Conservation (phyloP, 2,329 filamentous ascomycete genomes). For the Elsinoe australis region DNA sequence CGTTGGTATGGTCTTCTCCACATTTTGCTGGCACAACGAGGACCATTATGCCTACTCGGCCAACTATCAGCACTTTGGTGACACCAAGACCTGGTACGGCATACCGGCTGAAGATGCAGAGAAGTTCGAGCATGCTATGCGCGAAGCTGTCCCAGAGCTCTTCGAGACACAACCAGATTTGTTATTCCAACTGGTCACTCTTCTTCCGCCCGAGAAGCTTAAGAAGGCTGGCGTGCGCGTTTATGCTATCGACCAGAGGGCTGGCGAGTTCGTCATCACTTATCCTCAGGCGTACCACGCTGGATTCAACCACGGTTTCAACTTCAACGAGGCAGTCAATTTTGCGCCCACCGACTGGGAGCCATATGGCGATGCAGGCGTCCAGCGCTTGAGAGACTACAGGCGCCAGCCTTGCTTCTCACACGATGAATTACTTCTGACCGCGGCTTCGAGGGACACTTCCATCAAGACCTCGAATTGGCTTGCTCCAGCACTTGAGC, state of each 20-base stretch:
- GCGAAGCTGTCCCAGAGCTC: conserved; percentile 85
- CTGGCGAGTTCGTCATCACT: conserved; percentile 91
- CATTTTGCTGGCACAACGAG: conserved; percentile 99
- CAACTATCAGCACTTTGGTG: conserved; percentile 97
- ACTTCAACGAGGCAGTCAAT: conserved; percentile 98
- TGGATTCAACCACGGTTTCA: conserved; percentile 96
- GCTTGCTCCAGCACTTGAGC: conserved; percentile 78
- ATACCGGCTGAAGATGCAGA: conserved; percentile 90
- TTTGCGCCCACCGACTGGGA: conserved; percentile 96
- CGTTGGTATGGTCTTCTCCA: conserved; percentile 98
- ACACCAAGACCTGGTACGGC: conserved; percentile 98
- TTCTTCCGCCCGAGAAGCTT: conserved; percentile 86
- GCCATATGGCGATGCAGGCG: conserved; percentile 76
- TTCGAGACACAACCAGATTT: conserved; percentile 97
- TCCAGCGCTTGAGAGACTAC: conserved; percentile 78
- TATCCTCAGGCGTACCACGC: conserved; percentile 97
- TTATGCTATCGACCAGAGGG: conserved; percentile 90
- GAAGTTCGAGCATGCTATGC: conserved; percentile 93
- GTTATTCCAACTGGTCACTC: conserved; percentile 92
- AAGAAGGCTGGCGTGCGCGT: conserved; percentile 88
- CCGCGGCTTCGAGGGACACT: conserved; percentile 70
- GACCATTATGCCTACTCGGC: conserved; percentile 97
- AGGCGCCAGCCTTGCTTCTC: conserved; percentile 92
- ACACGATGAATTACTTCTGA: conserved; percentile 88
- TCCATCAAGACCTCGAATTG: conserved; percentile 90